Evolutionary conservation across 2,329 filamentous ascomycete species (phyloP), one percentile per base, ranked within the genome.

Genomic region (Xylariaceae sp.): DNA sequence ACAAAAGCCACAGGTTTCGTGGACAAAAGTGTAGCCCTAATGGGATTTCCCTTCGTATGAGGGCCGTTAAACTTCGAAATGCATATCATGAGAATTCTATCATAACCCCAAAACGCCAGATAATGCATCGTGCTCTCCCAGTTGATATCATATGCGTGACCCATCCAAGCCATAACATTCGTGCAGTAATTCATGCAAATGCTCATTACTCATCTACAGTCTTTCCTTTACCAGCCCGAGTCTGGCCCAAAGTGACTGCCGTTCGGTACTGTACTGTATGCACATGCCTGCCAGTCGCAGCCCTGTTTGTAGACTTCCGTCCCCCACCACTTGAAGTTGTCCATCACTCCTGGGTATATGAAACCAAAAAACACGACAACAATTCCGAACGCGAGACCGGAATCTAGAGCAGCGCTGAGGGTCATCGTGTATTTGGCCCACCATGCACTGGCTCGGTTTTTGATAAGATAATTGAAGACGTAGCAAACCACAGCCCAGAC

Each of bases 381-480:
- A 28, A 93, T 83, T 19, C 86, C 86, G 55, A 90, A 87, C 0
- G 89, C 88, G 16, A 94, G 69, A 1, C 88, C 87, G 1, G 85
- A 89, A 60, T 94, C 89, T 41, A 94, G 72, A 2, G 87, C 89
- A 0, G 88, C 88, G 43, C 83, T 88, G 39, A 94, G 70, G 3
- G 87, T 90, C 87, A 94, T 93, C 31, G 87, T 91, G 62, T 94
- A 94, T 64, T 94, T 93, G 36, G 80, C 81, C 89, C 89, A 94
- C 89, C 89, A 95, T 1, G 79, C 81, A 22, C 72, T 73, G 19
- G 79, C 83, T 17, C 83, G 73, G 28, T 78, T 78, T 59, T 83
- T 81, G 56, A 94, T 76, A 45, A 84, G 64, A 60, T 84, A 83
- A 62, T 94, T 94, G 73, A 95, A 95, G 33, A 88, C 53, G 63